These are phyloP conservation scores for Ambrosiella cleistominuta DNA, from an alignment of 2,329 filamentous ascomycete species.

Conservation along the genomic window DNA sequence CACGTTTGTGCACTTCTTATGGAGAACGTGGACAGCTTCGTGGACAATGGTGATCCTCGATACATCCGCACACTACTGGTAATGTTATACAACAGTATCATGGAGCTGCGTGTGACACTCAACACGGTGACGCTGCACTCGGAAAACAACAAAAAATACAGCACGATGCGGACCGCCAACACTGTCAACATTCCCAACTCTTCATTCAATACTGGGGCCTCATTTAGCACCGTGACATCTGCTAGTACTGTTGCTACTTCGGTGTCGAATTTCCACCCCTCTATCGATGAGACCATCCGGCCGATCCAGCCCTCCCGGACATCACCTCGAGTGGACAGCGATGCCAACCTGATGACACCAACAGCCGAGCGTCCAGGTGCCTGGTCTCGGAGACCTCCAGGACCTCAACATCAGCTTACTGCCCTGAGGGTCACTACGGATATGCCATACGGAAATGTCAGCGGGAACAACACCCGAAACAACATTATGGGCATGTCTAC, in stretches of 20 bases:
- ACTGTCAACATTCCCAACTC: neutral
- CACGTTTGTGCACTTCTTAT: constrained; percentile 45
- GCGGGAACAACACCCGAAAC: constrained; percentile 20
- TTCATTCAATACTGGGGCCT: neutral
- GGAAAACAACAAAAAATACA: neutral
- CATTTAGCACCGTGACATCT: constrained; percentile 3
- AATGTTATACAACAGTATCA: constrained; percentile 48
- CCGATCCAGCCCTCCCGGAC: constrained; percentile 16
- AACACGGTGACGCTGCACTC: constrained; percentile 18
- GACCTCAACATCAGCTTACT: constrained; percentile 30
- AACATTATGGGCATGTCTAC: constrained; percentile 33
- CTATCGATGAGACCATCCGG: constrained; percentile 30
- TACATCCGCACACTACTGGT: constrained; percentile 48
- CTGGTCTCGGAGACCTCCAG: constrained; percentile 20
- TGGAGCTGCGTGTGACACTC: constrained; percentile 43
- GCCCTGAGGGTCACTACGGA: constrained; percentile 41
- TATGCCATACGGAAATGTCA: constrained; percentile 31
- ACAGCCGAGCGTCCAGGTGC: constrained; percentile 31
- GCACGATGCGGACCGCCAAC: constrained; percentile 3
- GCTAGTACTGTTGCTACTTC: constrained; percentile 7
- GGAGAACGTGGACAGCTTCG: constrained; percentile 44
- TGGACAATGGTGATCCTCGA: constrained; percentile 47
- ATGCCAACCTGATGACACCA: constrained; percentile 24
- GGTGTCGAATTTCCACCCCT: constrained; percentile 1
- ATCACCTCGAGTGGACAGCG: constrained; percentile 23